Evolutionary conservation across 768 basidiomycete species (phyloP), one percentile per base, ranked within the genome.

Genomic region (Tubosaeta sp.): DNA sequence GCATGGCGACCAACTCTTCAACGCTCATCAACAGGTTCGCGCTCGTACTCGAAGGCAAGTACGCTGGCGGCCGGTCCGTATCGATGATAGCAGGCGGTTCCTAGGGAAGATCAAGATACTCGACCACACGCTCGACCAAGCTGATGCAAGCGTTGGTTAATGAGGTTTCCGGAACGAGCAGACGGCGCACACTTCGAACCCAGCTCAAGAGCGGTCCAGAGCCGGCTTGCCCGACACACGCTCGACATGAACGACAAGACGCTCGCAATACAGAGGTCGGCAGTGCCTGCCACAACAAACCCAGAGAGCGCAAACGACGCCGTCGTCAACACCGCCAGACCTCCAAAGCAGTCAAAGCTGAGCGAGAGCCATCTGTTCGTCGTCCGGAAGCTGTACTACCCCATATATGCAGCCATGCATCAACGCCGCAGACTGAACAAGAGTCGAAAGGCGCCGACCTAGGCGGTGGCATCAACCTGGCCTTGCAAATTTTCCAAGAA

Each of bases 341-440:
- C 87, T 27, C 91, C 90, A 10, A 95, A 78, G 1, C 74, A 58
- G 66, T 97, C 93, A 63, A 92, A 95, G 55, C 88, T 84, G 51
- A 95, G 68, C 33, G 94, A 71, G 3, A 95, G 75, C 90, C 88
- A 92, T 46, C 91, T 74, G 59, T 90, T 92, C 9, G 83, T 85
- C 90, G 93, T 91, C 91, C 91, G 92, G 69, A 88, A 88, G 13
- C 73, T 79, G 63, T 91, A 89, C 86, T 85, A 89, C 86, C n/a
- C n/a, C n/a, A 89, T 87, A 84, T 62, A 6, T 8, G 12, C 8
- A 14, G 1, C 11, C 17, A 22, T 14, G 38, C n/a, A 32, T 57
- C 25, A 58, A 13, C 35, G 9, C 25, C n/a, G 10, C 5, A 3
- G 26, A 50, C 26, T 8, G 32, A 47, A 47, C 6, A 19, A 11